A percentile compares a stretch with the other conserved stretches of the same genome.
phyloP scores from a whole-genome alignment of 805 yeast genomes.

The Yarrowia porcina region DNA sequence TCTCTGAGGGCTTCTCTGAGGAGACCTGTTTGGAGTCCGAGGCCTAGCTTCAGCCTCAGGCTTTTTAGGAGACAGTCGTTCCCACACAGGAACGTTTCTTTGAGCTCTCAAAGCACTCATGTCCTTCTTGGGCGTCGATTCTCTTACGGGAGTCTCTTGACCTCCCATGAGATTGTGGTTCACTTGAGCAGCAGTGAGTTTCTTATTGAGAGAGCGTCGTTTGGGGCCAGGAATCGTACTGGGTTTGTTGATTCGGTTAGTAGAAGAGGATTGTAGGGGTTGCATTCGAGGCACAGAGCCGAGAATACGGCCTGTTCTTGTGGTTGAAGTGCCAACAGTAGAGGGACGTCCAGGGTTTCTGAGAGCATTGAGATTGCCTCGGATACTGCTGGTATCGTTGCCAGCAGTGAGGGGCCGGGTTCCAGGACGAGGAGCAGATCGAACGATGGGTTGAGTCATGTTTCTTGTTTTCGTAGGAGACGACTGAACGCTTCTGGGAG shows the following conservation, averaged over 20 bases:
- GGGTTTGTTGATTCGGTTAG: conserved; percentile 6
- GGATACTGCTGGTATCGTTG: not conserved
- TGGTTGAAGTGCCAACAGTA: not conserved
- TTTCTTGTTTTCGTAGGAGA: not conserved
- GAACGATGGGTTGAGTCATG: not conserved
- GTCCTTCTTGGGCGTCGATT: not conserved
- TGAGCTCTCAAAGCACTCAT: not conserved
- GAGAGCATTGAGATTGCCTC: not conserved
- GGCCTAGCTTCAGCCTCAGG: not conserved
- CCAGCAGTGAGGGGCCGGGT: not conserved
- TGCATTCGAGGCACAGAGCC: conserved; percentile 15
- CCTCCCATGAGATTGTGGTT: conserved; percentile 11
- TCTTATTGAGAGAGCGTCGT: not conserved
- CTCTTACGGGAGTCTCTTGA: conserved; percentile 5
- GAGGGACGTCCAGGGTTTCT: not conserved
- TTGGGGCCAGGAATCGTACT: not conserved
- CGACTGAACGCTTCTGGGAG: not conserved
- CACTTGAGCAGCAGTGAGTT: conserved; percentile 12
- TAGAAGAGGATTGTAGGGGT: not conserved
- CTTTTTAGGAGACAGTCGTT: not conserved
- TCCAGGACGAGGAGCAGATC: not conserved
- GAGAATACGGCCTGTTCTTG: not conserved
- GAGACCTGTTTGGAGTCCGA: not conserved
- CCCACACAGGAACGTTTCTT: not conserved
- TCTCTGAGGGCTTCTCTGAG: not conserved